Base-by-base conservation (phyloP, 2,329 filamentous ascomycete genomes). In the Macroventuria anomochaeta region DNA sequence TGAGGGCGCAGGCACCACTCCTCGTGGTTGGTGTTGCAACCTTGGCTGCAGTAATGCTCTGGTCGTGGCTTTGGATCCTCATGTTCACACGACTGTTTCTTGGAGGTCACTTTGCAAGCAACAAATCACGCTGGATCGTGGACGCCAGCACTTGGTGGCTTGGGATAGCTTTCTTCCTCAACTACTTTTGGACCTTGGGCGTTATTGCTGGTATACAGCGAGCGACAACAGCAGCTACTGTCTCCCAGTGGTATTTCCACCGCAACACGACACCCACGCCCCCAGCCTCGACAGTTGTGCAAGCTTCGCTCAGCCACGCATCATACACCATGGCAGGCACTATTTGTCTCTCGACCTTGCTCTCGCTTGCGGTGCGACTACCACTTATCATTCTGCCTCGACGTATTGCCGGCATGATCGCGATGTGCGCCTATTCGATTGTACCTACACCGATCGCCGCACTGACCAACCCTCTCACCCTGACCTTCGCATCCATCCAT, bases 181-280 rank as follows among this genome's bases (percentile, higher is more conserved):
- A 97, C 79, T 97, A 97, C 75, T 87, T 97, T 63, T 99, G 95
- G 95, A 95, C 92, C 0, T 80, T 97, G 34, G 89, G 90, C 2
- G 85, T 97, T 52, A 87, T 96, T 70, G 88, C 91, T 52, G 92
- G 91, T 15, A 84, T 97, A 18, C 93, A 99, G 73, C 88, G 95
- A 53, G 88, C 91, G 18, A 95, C 93, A 13, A 96, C 93, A 12
- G 93, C 92, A 20, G 95, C 95, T 10, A 96, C 93, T 0, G 93
- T 97, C 20, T 96, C 91, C 33, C 95, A 99, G 75, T 99, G 95
- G 95, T 99, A 99, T 76, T 99, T 97, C 75, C 93, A 97, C 75
- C 91, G 95, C 58, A 89, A 96, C 65, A 86, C 87, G 4, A 84
- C 87, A 10, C 91, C 93, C 5, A 81, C 88, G 7, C 87, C 92